Conservation (phyloP, 176 grass and related monocot genomes). For the Juncus effusus region DNA sequence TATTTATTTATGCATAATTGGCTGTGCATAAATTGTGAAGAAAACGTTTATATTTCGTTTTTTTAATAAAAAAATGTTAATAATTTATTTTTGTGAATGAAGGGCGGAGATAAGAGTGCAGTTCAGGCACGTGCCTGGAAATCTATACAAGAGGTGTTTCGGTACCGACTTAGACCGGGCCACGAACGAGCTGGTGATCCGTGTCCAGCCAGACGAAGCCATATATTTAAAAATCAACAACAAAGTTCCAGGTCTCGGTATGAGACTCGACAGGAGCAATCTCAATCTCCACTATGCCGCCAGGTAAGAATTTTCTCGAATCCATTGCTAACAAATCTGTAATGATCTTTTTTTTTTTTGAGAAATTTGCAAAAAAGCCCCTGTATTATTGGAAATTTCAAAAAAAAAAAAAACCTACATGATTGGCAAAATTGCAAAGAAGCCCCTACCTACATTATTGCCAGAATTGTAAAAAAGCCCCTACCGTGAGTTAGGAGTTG, state of each 20-base stretch:
- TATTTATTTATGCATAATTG: no score
- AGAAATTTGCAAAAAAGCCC: background rate
- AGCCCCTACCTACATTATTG: no score
- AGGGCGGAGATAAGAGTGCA: slow-evolving; percentile 93
- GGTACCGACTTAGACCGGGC: slow-evolving; percentile 82
- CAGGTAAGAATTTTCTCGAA: slow-evolving; percentile 46
- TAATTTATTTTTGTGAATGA: slow-evolving; percentile 15
- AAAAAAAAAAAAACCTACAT: no score
- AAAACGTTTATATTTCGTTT: background rate
- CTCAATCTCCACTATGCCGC: slow-evolving; percentile 94
- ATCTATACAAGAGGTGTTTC: slow-evolving; percentile 79
- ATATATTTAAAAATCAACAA: slow-evolving; percentile 98
- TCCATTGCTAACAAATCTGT: slow-evolving; percentile 8
- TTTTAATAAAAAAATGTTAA: background rate
- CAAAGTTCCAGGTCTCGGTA: slow-evolving; percentile 86
- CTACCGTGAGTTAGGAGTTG: no score
- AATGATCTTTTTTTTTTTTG: background rate
- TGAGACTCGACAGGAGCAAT: slow-evolving; percentile 88
- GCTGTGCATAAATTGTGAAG: no score
- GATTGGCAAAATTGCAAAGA: no score
- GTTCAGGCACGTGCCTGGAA: slow-evolving; percentile 91
- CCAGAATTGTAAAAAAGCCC: no score
- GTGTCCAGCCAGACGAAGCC: slow-evolving; percentile 87
- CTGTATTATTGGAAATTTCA: no score
- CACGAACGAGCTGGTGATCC: slow-evolving; percentile 92